Conservation (phyloP, 1,284 basidiomycete genomes). For the Anthracocystis walkeri region DNA sequence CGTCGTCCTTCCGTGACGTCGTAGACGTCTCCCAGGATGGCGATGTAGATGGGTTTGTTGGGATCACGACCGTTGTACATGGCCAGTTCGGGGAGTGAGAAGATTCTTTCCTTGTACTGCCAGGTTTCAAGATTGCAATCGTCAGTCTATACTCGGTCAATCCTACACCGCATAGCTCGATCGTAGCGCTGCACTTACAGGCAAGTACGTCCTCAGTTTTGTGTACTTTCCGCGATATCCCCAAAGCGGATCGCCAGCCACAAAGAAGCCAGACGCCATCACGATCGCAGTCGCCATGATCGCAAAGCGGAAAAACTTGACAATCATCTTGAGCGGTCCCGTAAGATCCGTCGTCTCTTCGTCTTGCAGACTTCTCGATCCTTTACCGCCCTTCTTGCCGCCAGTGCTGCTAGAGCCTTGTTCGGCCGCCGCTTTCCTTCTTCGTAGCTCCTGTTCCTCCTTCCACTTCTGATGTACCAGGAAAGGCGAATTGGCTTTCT, state of each 20-base stretch:
- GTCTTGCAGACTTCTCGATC: constrained; percentile 1
- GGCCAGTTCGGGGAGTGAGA: constrained; percentile 79
- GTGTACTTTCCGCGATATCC: constrained; percentile 67
- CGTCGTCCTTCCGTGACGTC: constrained; percentile 82
- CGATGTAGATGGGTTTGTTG: constrained; percentile 79
- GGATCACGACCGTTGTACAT: constrained; percentile 80
- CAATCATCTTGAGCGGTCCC: constrained; percentile 15
- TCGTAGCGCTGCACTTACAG: constrained; percentile 43
- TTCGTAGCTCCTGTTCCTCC: constrained; percentile 51
- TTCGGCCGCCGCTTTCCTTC: constrained; percentile 40
- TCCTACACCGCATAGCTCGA: neutral
- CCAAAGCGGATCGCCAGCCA: constrained; percentile 64
- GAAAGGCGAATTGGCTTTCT: constrained; percentile 63
- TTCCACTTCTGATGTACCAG: constrained; percentile 63
- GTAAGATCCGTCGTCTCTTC: constrained; percentile 34
- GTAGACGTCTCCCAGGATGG: constrained; percentile 88
- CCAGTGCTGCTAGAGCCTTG: constrained; percentile 24
- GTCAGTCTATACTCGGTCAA: neutral
- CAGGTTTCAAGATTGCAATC: neutral
- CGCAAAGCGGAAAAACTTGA: constrained; percentile 26
- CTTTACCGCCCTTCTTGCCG: constrained; percentile 8
- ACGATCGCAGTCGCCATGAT: constrained; percentile 44
- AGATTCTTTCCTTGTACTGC: constrained; percentile 73
- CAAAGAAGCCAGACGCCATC: constrained; percentile 45
- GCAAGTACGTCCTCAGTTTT: constrained; percentile 59